phyloP scores from a whole-genome alignment of 495 filamentous ascomycete species.

The Aspergillus ellipticus region DNA sequence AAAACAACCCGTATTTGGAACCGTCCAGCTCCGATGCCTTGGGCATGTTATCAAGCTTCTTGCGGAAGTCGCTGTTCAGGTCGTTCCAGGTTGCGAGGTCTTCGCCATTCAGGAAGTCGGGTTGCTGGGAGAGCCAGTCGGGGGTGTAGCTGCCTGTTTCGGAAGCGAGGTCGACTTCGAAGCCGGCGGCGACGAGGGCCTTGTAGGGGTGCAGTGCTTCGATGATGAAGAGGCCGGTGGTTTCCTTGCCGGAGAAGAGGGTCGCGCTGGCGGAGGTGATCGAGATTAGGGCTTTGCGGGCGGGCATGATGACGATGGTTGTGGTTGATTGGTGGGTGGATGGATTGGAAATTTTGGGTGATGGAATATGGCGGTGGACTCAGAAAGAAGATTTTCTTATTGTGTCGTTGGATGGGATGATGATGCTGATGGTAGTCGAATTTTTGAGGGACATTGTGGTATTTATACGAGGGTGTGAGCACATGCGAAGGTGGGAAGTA shows the following conservation, averaged over 20 bases:
- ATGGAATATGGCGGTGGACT: too few species aligned
- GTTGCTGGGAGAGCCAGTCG: conserved; percentile 42
- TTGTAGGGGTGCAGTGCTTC: conserved; percentile 49
- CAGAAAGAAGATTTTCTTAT: too few species aligned
- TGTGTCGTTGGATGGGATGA: too few species aligned
- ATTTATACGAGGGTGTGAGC: too few species aligned
- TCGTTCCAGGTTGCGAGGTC: conserved; percentile 40
- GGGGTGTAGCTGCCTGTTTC: conserved; percentile 44
- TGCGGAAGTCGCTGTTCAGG: conserved; percentile 34
- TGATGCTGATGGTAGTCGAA: too few species aligned
- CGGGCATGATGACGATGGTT: conserved; percentile 40
- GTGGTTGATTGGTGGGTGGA: not conserved
- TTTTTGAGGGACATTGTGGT: too few species aligned
- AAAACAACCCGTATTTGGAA: conserved; percentile 38
- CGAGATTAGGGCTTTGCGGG: conserved; percentile 43
- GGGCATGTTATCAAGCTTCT: conserved; percentile 31
- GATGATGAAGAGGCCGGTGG: conserved; percentile 42
- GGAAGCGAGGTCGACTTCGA: conserved; percentile 48
- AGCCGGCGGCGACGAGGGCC: conserved; percentile 41
- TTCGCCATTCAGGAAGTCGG: conserved; percentile 38
- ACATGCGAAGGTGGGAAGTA: too few species aligned
- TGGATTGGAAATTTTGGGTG: too few species aligned
- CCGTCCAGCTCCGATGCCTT: conserved; percentile 20
- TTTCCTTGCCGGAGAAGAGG: conserved; percentile 41
- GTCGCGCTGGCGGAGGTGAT: conserved; percentile 43